Percentiles rank a stretch among this genome's conserved stretches.
Conservation (phyloP, 495 filamentous ascomycete species). For the Filosporella fistucella region DNA sequence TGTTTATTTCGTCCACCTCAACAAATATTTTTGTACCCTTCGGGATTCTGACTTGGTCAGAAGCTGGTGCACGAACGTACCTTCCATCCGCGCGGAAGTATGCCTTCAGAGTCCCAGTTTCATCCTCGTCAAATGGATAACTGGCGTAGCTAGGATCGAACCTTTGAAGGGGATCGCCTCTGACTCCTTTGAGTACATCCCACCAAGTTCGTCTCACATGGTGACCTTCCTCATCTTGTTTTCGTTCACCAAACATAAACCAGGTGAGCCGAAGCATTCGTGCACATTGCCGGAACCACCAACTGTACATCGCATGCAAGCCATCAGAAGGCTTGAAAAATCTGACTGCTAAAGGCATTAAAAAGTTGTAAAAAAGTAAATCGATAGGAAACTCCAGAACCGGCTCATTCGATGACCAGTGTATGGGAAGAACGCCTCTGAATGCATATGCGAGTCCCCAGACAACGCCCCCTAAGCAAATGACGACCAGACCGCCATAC, state of each 20-base stretch:
- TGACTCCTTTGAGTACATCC: conserved; percentile 37
- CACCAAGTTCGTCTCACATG: conserved; percentile 52
- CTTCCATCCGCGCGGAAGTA: conserved; percentile 59
- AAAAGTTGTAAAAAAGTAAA: conserved; percentile 91
- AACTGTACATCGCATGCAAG: conserved; percentile 79
- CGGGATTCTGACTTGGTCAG: conserved; percentile 88
- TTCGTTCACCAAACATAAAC: conserved; percentile 86
- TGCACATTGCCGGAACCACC: conserved; percentile 94
- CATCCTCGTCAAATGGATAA: conserved; percentile 27
- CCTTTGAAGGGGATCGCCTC: conserved; percentile 41
- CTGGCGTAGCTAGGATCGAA: conserved; percentile 32
- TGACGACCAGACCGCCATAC: conserved; percentile 86
- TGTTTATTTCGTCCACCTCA: conserved; percentile 68
- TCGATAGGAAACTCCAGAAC: conserved; percentile 94
- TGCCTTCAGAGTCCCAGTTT: conserved; percentile 25
- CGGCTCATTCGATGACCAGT: conserved; percentile 86
- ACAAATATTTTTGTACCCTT: conserved; percentile 79
- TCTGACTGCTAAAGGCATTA: conserved; percentile 79
- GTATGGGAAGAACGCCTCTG: conserved; percentile 75
- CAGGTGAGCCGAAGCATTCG: conserved; percentile 74
- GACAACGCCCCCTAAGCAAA: conserved; percentile 92
- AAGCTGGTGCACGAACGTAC: conserved; percentile 85
- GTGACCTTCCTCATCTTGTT: conserved; percentile 76
- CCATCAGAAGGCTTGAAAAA: conserved; percentile 80
- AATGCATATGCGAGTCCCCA: conserved; percentile 75